Evolutionary conservation across 352 stramenopile genomes (phyloP).

Genomic region (Phytophthora sp.): DNA sequence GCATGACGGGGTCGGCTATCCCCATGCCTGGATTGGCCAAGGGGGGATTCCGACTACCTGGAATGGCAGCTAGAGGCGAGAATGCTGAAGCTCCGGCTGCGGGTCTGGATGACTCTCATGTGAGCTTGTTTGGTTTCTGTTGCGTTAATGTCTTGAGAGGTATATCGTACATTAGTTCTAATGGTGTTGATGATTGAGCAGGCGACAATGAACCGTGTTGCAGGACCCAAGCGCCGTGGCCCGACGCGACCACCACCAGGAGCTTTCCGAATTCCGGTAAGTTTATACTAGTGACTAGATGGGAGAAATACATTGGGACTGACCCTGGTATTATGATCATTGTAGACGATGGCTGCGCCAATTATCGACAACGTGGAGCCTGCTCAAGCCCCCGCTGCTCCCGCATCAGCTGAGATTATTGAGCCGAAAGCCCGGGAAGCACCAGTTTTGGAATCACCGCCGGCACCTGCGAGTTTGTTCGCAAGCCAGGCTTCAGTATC

Average conservation of each 20-base stretch:
- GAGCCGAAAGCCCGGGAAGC: constrained; percentile 18
- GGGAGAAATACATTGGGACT: constrained; percentile 6
- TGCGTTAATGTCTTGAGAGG: constrained; percentile 4
- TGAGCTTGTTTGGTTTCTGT: constrained; percentile 36
- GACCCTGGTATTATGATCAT: constrained; percentile 9
- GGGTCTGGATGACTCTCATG: constrained; percentile 66
- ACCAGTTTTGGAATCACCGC: constrained; percentile 13
- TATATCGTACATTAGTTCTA: constrained; percentile 9
- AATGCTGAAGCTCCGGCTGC: constrained; percentile 34
- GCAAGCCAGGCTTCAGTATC: constrained; percentile 10
- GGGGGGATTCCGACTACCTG: constrained; percentile 65
- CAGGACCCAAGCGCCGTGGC: constrained; percentile 79
- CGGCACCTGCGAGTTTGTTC: constrained; percentile 28
- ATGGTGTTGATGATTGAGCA: constrained; percentile 29
- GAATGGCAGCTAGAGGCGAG: constrained; percentile 53
- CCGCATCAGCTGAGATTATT: constrained; percentile 13
- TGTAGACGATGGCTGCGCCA: constrained; percentile 49
- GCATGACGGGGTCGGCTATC: constrained; percentile 76
- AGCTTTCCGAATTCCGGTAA: constrained; percentile 66
- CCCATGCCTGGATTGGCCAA: constrained; percentile 85
- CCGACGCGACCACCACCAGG: constrained; percentile 66
- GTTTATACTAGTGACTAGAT: constrained; percentile 13
- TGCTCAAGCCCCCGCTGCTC: constrained; percentile 5
- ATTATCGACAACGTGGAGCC: constrained; percentile 39
- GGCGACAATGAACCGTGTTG: constrained; percentile 79